Conservation (phyloP, 2,329 filamentous ascomycete genomes). For the Stagonosporopsis rhizophila region DNA sequence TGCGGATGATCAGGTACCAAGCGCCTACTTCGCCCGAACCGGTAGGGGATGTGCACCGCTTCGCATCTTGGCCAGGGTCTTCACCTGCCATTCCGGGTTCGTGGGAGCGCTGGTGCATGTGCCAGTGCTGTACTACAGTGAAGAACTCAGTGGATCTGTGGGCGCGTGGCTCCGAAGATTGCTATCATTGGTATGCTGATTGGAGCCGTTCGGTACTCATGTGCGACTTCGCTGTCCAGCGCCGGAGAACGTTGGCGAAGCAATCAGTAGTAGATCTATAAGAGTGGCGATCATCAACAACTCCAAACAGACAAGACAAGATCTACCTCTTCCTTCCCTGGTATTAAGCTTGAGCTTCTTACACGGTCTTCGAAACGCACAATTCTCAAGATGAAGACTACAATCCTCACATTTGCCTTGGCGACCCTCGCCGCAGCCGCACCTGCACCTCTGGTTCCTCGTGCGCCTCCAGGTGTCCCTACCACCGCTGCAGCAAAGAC, state of each 20-base stretch:
- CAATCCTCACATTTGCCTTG: slow-evolving; percentile 35
- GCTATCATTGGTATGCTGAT: slow-evolving; percentile 38
- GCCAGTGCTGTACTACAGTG: slow-evolving; percentile 20
- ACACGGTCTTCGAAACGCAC: neutral
- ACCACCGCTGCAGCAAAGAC: slow-evolving; percentile 62
- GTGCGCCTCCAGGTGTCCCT: slow-evolving; percentile 68
- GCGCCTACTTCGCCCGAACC: slow-evolving; percentile 21
- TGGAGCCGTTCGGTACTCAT: slow-evolving; percentile 13
- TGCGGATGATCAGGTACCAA: slow-evolving; percentile 32
- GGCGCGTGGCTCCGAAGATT: slow-evolving; percentile 40
- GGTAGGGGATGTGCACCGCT: slow-evolving; percentile 26
- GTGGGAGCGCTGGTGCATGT: slow-evolving; percentile 27
- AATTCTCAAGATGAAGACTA: slow-evolving; percentile 40
- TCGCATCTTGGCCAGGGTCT: slow-evolving; percentile 25
- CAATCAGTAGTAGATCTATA: slow-evolving; percentile 24
- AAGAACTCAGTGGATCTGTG: slow-evolving; percentile 15
- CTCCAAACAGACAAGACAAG: slow-evolving; percentile 2
- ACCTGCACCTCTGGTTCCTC: slow-evolving; percentile 42
- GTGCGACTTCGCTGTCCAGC: slow-evolving; percentile 10
- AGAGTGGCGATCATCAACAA: slow-evolving; percentile 20
- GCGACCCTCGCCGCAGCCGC: slow-evolving; percentile 37
- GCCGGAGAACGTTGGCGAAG: neutral
- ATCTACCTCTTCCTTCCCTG: slow-evolving; percentile 1
- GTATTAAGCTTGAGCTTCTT: neutral
- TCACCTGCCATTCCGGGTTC: slow-evolving; percentile 39